Conservation (phyloP, 176 grass and related monocot genomes). For the Tillandsia leiboldiana region DNA sequence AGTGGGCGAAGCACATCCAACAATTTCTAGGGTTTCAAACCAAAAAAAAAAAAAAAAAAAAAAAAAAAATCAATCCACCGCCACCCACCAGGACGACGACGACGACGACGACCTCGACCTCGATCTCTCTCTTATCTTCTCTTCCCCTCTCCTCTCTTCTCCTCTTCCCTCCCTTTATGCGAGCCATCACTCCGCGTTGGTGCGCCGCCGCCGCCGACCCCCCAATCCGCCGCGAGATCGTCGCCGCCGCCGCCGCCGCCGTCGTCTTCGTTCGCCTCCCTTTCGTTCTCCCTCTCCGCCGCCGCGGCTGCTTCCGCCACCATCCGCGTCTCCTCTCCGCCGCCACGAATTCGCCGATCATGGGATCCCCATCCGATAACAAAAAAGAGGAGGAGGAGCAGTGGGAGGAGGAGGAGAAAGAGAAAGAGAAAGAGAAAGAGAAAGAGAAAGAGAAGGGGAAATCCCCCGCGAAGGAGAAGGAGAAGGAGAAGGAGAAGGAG, state of each 20-base stretch:
- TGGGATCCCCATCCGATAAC: background rate
- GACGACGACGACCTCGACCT: background rate
- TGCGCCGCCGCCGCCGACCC: background rate
- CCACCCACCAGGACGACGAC: too few relatives aligned
- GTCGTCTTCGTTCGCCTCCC: too few relatives aligned
- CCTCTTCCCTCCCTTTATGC: background rate
- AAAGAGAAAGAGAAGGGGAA: constrained; percentile 3
- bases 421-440: background rate
- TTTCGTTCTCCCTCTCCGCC: background rate
- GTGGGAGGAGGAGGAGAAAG: background rate
- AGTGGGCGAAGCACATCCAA: too few relatives aligned
- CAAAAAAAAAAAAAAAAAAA: background rate
- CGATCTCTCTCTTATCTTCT: too few relatives aligned
- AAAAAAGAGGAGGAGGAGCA: background rate
- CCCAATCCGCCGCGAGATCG: background rate
- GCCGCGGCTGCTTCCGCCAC: background rate
- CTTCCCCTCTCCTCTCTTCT: background rate
- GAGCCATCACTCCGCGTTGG: background rate
- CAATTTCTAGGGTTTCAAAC: background rate
- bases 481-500: background rate
- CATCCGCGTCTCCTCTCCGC: background rate
- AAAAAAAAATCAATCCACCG: background rate
- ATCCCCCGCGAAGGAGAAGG: background rate
- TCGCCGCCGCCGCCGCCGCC: background rate
- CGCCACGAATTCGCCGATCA: background rate